These are phyloP conservation scores for Neurospora discreta DNA, from an alignment of 495 filamentous ascomycete species.

Conservation along the genomic window DNA sequence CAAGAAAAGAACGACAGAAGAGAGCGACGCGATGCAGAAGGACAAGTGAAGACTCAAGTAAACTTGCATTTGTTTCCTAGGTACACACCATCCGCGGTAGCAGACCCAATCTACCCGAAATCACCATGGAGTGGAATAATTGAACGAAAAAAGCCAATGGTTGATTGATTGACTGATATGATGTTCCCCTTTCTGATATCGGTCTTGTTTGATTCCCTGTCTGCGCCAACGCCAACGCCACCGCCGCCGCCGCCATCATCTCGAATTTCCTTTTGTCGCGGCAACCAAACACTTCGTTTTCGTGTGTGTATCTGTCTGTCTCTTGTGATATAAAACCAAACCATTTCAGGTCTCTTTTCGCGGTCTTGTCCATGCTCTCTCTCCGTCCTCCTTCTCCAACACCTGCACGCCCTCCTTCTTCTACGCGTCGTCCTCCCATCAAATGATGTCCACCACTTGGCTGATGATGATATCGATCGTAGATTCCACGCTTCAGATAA, in stretches of 20 bases:
- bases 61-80: no score
- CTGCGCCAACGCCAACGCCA: not conserved
- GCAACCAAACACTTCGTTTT: not conserved
- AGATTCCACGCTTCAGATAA: not conserved
- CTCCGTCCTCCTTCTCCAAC: no score
- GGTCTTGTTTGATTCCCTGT: not conserved
- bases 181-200: not conserved
- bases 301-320: not conserved
- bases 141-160: not conserved
- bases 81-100: no score
- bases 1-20: no score
- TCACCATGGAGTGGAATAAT: not conserved
- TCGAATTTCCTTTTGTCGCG: not conserved
- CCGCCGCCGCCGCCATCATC: no score
- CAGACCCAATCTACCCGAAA: no score
- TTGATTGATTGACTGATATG: not conserved
- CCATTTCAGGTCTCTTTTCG: not conserved
- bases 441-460: not conserved
- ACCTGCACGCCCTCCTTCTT: no score
- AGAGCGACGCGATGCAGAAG: no score
- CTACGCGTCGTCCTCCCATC: not conserved
- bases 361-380: not conserved
- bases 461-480: not conserved
- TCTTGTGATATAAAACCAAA: not conserved
- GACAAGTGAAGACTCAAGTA: no score